Evolutionary conservation across 371 early-diverging fungal genomes (phyloP), one percentile per base, ranked within the genome.

Genomic region (Dinochytrium kinnereticum): DNA sequence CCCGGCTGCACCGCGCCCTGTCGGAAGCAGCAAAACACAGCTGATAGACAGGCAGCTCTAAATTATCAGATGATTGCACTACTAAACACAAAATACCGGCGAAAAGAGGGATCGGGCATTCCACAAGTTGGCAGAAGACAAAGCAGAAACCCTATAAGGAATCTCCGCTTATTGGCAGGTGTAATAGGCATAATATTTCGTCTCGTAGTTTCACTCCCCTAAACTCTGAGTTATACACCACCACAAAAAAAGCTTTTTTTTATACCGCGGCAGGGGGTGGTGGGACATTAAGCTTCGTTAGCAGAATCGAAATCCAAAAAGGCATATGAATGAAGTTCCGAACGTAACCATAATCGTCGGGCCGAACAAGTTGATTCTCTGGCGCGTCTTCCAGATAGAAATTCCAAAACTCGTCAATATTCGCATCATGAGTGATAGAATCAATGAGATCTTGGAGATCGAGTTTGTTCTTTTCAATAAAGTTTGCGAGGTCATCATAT

Each of bases 271-370:
- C 31, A 1, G 82, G 78, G 0, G 85, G 87, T 21, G 87, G 87
- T 1, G 80, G 67, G 13, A 82, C 71, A 24, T 57, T 72, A 17
- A 87, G 70, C 61, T 87, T 87, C 1, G 82, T 76, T 64, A 80
- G 70, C 30, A 87, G 57, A 40, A 87, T 37, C 3, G 84, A 59
- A 37, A 84, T 76, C 84, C 85, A 87, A 50, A 83, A 81, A 15
- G 87, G 87, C 5, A 71, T 50, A 37, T 87, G 87, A 21, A 87
- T 74, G 64, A 83, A 84, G 59, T 82, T 83, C 33, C 76, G 64
- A 13, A 78, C 72, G 70, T 81, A 87, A 69, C 80, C 77, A 74
- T 83, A 87, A 24, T 87, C 87, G 55, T 87, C 87, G 5, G 87
- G 87, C 51, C 71, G n/a, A n/a, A 80, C 84, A 24, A 87, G 78